Evolutionary conservation across 2,329 filamentous ascomycete species (phyloP).

Genomic region (Fusarium sp.): DNA sequence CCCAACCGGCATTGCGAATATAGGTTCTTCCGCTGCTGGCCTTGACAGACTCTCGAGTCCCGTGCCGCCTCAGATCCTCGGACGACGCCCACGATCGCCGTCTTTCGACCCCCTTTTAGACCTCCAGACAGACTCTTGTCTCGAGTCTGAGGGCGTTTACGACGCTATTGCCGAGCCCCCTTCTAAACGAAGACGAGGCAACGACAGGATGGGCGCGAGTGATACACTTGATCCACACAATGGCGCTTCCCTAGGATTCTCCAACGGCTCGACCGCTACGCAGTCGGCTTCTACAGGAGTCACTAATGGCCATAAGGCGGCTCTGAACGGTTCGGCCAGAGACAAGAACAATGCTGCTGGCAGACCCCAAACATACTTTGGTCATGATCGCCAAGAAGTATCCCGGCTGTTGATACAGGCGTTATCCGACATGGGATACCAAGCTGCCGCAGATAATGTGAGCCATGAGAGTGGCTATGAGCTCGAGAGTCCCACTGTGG

Average conservation of each 20-base stretch:
- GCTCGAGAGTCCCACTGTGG: slow-evolving; percentile 86
- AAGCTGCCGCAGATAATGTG: slow-evolving; percentile 78
- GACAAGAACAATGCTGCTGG: slow-evolving; percentile 37
- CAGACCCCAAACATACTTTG: slow-evolving; percentile 70
- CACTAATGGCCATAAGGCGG: slow-evolving; percentile 63
- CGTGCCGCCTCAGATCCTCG: slow-evolving; percentile 58
- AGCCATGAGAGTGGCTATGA: slow-evolving; percentile 87
- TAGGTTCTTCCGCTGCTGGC: slow-evolving; percentile 53
- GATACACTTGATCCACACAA: slow-evolving; percentile 65
- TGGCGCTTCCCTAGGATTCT: slow-evolving; percentile 59
- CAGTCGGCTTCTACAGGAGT: slow-evolving; percentile 39
- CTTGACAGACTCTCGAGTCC: slow-evolving; percentile 42
- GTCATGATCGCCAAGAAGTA: slow-evolving; percentile 92
- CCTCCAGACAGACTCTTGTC: slow-evolving; percentile 47
- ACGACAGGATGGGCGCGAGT: slow-evolving; percentile 72
- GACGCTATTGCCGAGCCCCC: slow-evolving; percentile 35
- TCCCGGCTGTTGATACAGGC: slow-evolving; percentile 94
- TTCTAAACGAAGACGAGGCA: slow-evolving; percentile 68
- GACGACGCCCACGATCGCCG: slow-evolving; percentile 66
- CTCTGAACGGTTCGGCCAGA: slow-evolving; percentile 66
- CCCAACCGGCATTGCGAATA: slow-evolving; percentile 54
- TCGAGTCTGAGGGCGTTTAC: slow-evolving; percentile 36
- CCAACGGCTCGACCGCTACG: slow-evolving; percentile 58
- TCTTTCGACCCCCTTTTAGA: slow-evolving; percentile 50
- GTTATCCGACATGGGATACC: slow-evolving; percentile 88